These are phyloP conservation scores for Hymenoscyphus fraxineus DNA, from an alignment of 2,329 filamentous ascomycete genomes.

Conservation along the genomic window DNA sequence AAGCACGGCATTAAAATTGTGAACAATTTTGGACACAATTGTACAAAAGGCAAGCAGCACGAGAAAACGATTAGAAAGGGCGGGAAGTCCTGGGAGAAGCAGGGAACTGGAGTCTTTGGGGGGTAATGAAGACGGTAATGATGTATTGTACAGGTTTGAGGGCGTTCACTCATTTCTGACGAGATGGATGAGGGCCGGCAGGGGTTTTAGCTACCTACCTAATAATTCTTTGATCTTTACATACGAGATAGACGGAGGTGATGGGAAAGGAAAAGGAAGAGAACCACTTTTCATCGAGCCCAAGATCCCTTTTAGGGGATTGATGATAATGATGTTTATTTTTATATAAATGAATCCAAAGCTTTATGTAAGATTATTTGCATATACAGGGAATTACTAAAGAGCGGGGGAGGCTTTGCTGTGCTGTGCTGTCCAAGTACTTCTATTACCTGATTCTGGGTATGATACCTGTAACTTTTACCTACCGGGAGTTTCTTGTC, in stretches of 20 bases:
- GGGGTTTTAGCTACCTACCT: not conserved
- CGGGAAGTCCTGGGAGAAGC: not conserved
- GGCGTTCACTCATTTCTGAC: not conserved
- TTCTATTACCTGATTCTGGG: too few species aligned
- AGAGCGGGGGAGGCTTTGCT: too few species aligned
- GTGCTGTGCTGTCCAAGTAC: too few species aligned
- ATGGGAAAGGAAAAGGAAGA: not conserved
- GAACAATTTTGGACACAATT: not conserved
- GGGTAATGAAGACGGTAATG: not conserved
- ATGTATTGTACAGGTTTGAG: not conserved
- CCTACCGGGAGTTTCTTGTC: too few species aligned
- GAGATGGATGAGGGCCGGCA: not conserved
- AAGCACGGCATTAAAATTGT: not conserved
- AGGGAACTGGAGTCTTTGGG: not conserved
- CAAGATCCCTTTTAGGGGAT: too few species aligned
- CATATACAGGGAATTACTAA: too few species aligned
- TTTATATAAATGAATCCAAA: too few species aligned
- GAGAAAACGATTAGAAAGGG: not conserved
- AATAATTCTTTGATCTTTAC: not conserved
- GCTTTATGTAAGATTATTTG: too few species aligned
- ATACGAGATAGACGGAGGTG: not conserved
- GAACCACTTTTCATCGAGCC: not conserved
- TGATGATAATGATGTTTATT: too few species aligned
- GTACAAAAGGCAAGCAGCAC: not conserved
- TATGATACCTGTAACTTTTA: too few species aligned